Percentiles rank a stretch among this genome's conserved stretches.
phyloP scores from a whole-genome alignment of 352 stramenopile genomes.

The Pythium guiyangense region DNA sequence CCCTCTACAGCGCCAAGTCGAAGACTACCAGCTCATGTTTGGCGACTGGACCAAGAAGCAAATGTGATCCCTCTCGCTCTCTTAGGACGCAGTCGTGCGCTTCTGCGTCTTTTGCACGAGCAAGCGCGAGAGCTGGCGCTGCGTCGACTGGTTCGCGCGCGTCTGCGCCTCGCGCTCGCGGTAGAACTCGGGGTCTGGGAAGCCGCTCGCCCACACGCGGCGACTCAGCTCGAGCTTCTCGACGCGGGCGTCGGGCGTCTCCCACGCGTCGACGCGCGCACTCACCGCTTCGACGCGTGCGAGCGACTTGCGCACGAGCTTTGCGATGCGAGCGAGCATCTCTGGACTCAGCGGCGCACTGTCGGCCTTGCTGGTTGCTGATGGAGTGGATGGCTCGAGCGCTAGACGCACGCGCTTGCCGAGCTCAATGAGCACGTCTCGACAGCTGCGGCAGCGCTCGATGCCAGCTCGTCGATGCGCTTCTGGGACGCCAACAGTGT shows the following conservation, averaged over 20 bases:
- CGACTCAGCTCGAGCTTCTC: conserved; percentile 30
- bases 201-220: conserved; percentile 37
- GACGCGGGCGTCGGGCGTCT: conserved; percentile 38
- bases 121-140: conserved; percentile 24
- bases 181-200: conserved; percentile 46
- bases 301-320: conserved; percentile 20
- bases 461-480: conserved; percentile 24
- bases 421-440: conserved; percentile 37
- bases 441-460: conserved; percentile 30
- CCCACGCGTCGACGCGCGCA: conserved; percentile 29
- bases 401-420: conserved; percentile 31
- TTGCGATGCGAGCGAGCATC: conserved; percentile 5
- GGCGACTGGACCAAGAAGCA: conserved; percentile 83
- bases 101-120: conserved; percentile 13
- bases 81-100: neutral
- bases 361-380: neutral
- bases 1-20: conserved; percentile 42
- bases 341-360: neutral
- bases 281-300: conserved; percentile 22
- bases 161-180: conserved; percentile 21
- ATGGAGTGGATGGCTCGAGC: neutral
- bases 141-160: conserved; percentile 20
- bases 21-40: conserved; percentile 81
- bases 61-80: conserved; percentile 26
- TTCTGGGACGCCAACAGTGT: conserved; percentile 9